These are phyloP conservation scores for Rhodotorula kratochvilovae DNA, from an alignment of 768 basidiomycete species.

Conservation along the genomic window DNA sequence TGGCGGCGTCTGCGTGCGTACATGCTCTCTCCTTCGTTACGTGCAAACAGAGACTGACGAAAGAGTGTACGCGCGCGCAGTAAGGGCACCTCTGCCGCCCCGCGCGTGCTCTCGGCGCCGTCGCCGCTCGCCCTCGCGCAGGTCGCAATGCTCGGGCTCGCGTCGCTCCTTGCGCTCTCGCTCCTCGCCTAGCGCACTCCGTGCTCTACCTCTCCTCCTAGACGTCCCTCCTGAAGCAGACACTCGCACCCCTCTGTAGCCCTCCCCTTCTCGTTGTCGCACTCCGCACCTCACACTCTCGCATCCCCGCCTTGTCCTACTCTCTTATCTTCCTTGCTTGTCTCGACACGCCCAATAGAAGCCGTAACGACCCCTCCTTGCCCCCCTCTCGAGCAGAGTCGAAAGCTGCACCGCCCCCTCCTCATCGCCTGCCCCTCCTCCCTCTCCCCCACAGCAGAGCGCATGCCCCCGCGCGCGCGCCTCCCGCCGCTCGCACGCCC, in stretches of 20 bases:
- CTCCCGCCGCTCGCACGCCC: background rate
- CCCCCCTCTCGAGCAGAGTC: too few species aligned
- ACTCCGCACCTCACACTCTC: background rate
- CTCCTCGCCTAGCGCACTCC: conserved; percentile 1
- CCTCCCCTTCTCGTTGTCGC: too few species aligned
- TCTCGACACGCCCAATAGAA: too few species aligned
- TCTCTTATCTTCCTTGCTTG: too few species aligned
- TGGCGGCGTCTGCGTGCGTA: background rate
- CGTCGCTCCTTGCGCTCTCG: conserved; percentile 4
- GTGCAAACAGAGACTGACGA: background rate
- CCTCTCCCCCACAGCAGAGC: background rate
- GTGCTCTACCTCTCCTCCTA: background rate
- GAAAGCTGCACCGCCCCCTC: too few species aligned
- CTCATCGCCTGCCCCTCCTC: too few species aligned
- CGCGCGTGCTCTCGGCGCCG: background rate
- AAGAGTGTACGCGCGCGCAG: background rate
- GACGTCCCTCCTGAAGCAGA: too few species aligned
- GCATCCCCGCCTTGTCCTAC: too few species aligned
- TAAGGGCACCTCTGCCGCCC: background rate
- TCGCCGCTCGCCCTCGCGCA: conserved; percentile 4
- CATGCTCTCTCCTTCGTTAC: background rate
- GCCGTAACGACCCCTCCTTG: too few species aligned
- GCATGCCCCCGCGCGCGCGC: background rate
- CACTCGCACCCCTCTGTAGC: too few species aligned
- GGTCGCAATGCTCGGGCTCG: background rate